Percentiles rank a stretch among this genome's conserved stretches.
phyloP scores from a whole-genome alignment of 2,329 filamentous ascomycete genomes.

The Pseudopithomyces chartarum region DNA sequence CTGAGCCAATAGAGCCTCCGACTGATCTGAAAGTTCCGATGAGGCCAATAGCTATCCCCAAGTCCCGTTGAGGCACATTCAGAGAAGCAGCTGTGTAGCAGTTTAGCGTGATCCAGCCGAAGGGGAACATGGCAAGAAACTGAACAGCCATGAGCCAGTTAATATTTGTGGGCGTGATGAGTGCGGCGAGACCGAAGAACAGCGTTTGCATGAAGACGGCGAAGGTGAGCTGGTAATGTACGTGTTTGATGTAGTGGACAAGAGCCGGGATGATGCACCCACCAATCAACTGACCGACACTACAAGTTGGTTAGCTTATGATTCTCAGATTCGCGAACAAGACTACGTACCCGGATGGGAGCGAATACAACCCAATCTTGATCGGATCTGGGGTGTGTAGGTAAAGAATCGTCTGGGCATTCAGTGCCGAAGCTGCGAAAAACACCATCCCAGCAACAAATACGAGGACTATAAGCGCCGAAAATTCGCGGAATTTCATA shows the following conservation, averaged over 20 bases:
- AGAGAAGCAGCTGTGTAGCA: slow-evolving; percentile 24
- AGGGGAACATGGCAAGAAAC: slow-evolving; percentile 29
- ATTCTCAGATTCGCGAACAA: not conserved
- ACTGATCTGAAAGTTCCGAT: slow-evolving; percentile 27
- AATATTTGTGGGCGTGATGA: slow-evolving; percentile 22
- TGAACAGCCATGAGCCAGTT: slow-evolving; percentile 26
- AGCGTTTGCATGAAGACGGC: slow-evolving; percentile 27
- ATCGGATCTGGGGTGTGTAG: slow-evolving; percentile 23
- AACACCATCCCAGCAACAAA: slow-evolving; percentile 37
- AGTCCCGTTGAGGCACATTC: slow-evolving; percentile 24
- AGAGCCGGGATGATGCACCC: slow-evolving; percentile 21
- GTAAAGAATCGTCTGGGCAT: slow-evolving; percentile 26
- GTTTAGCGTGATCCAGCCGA: slow-evolving; percentile 27
- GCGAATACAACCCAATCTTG: slow-evolving; percentile 24
- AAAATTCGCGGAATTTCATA: slow-evolving; percentile 30
- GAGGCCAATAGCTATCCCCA: slow-evolving; percentile 24
- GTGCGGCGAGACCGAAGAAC: slow-evolving; percentile 28
- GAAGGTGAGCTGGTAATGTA: slow-evolving; percentile 23
- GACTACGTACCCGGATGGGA: slow-evolving; percentile 21
- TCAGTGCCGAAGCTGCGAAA: slow-evolving; percentile 28
- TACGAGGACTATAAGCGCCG: slow-evolving; percentile 33
- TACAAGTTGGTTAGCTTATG: slow-evolving; percentile 6
- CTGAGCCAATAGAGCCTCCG: slow-evolving; percentile 25
- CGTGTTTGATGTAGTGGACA: slow-evolving; percentile 24
- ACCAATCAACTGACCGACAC: slow-evolving; percentile 20